A percentile compares a stretch with the other conserved stretches of the same genome.
Conservation (phyloP, 2,329 filamentous ascomycete genomes). For the Aspergillus sp. region DNA sequence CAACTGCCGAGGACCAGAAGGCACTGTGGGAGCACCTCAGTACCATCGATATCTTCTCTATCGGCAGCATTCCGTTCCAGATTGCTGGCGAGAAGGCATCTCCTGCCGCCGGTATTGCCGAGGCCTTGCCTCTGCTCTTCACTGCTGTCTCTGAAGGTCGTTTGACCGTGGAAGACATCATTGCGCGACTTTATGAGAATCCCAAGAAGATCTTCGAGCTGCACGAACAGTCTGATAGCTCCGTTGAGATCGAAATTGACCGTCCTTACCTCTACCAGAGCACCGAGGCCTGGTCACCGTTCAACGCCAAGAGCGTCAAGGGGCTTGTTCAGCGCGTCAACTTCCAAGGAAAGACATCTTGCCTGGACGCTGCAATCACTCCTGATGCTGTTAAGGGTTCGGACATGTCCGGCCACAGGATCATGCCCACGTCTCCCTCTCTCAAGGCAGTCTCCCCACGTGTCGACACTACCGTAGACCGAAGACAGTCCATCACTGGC, state of each 20-base stretch:
- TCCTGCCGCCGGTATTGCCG: conserved; percentile 66
- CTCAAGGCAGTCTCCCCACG: conserved; percentile 52
- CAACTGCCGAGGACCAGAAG: conserved; percentile 67
- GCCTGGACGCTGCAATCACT: conserved; percentile 67
- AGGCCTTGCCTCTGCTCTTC: conserved; percentile 71
- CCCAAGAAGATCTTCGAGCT: conserved; percentile 80
- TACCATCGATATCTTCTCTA: conserved; percentile 75
- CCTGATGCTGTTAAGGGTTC: conserved; percentile 60
- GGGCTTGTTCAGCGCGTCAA: conserved; percentile 73
- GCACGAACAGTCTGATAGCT: conserved; percentile 72
- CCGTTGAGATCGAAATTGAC: conserved; percentile 74
- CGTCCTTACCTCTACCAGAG: conserved; percentile 62
- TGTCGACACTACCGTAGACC: conserved; percentile 39
- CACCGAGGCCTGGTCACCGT: conserved; percentile 65
- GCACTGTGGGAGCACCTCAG: conserved; percentile 72
- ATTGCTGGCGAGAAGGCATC: conserved; percentile 61
- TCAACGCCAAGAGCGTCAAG: conserved; percentile 66
- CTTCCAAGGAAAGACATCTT: conserved; percentile 72
- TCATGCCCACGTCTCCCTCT: conserved; percentile 54
- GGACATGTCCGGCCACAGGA: conserved; percentile 71
- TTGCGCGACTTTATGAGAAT: conserved; percentile 70
- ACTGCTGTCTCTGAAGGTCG: conserved; percentile 73
- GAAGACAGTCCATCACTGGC: conserved; percentile 37
- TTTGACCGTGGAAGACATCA: conserved; percentile 72
- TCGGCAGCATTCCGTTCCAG: conserved; percentile 77